Evolutionary conservation across 225 moss, liverwort and hornwort species (phyloP).

Genomic region (Neckera pumila): DNA sequence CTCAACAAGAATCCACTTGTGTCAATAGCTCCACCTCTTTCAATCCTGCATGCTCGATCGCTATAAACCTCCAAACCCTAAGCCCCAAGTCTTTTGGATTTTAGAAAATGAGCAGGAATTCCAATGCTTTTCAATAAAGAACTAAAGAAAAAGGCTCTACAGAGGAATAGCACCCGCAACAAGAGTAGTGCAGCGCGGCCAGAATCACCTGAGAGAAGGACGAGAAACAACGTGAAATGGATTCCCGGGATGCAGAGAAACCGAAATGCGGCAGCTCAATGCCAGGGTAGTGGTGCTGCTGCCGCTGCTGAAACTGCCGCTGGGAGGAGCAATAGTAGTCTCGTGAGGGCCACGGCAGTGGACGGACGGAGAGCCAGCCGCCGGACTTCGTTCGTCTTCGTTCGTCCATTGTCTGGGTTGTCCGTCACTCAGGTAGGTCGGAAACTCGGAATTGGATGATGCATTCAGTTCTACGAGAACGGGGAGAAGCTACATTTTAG

Average conservation of each 20-base stretch:
- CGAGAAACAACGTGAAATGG: not conserved
- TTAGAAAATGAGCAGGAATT: too few species aligned
- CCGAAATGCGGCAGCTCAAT: not conserved
- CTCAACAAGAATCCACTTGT: too few species aligned
- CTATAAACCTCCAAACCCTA: too few species aligned
- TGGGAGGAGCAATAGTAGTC: not conserved
- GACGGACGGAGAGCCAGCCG: not conserved
- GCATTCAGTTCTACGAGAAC: not conserved
- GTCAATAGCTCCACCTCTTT: too few species aligned
- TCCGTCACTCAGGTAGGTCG: not conserved
- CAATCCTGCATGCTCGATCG: too few species aligned
- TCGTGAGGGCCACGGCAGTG: slow-evolving; percentile 9
- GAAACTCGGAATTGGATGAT: not conserved
- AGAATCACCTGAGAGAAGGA: not conserved
- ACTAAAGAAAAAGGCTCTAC: not conserved
- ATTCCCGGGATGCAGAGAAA: not conserved
- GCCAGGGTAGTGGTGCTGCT: not conserved
- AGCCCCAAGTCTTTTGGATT: too few species aligned
- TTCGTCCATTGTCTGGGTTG: not conserved
- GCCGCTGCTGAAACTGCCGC: not conserved
- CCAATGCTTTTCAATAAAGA: not conserved
- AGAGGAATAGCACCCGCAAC: not conserved
- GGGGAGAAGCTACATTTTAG: not conserved
- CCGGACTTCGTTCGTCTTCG: not conserved
- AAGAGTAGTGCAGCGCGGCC: not conserved